Base-by-base conservation (phyloP, 1,139 yeast genomes). In the Candida neerlandica region DNA sequence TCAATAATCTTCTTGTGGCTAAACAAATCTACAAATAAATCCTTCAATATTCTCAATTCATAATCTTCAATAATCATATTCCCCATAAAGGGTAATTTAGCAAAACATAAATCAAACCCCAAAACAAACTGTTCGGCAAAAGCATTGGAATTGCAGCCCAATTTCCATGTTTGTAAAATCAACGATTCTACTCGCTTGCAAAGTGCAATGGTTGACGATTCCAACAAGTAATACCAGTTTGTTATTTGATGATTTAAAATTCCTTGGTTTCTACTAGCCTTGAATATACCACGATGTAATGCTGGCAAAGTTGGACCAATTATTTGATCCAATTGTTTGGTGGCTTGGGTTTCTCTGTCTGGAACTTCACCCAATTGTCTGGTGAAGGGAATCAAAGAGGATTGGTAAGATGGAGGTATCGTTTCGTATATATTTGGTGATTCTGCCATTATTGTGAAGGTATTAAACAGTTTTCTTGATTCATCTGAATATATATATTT, bases 271-370 rank as follows among this genome's bases (percentile, higher is more conserved):
- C 26, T 19, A 23, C 44, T 32, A 14, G 44, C 48, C 4, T 41
- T 40, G 19, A 41, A 45, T 16, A 41, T 29, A 19, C 48, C 48
- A 15, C 44, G 15, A n/a, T 45, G 44, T n/a, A 45, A 37, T n/a
- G 44, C 41, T 12, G 44, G 44, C 16, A 45, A 32, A 3, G 48
- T 29, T 4, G 41, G 48, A 11, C 44, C 41, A 29, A 45, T 45
- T 37, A 41, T 26, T 14, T 27, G 40, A 30, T 41, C 47, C 18
- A 45, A 26, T 15, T 18, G 26, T 35, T 45, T 40, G 16, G 10
- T 15, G 2, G 12, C 19, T 26, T 16, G 43, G 5, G 30, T 26
- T 34, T 45, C 43, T 11, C 33, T 21, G 35, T 45, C 44, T 11
- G 43, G 41, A 4, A 40, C 42, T 16, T 45, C 47, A 9, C 34